A percentile compares a stretch with the other conserved stretches of the same genome.
These are phyloP conservation scores for Phytophthora podocarpi DNA, from an alignment of 352 stramenopile genomes.

Conservation along the genomic window DNA sequence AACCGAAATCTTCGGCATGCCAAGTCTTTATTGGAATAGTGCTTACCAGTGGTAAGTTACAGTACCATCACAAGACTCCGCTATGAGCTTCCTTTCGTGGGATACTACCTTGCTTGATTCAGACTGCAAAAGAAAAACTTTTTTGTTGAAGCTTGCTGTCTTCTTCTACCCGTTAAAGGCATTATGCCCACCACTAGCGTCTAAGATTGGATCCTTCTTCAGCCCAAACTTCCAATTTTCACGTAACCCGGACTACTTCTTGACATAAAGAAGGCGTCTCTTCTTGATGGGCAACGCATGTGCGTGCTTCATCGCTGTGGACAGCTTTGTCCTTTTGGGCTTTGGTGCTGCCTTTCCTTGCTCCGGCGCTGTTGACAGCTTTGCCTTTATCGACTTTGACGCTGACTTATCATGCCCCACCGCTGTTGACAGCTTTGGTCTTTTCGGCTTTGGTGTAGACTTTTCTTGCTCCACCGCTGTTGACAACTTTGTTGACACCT, in stretches of 20 bases:
- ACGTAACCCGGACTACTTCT: constrained; percentile 1
- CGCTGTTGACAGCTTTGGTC: neutral
- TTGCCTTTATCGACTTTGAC: neutral
- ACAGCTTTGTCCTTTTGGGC: constrained; percentile 2
- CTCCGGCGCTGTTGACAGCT: constrained; percentile 2
- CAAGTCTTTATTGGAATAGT: no score
- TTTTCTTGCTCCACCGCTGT: neutral
- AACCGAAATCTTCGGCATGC: no score
- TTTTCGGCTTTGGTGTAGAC: neutral
- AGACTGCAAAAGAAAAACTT: no score
- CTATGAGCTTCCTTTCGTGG: no score
- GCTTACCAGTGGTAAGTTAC: no score
- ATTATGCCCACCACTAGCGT: no score
- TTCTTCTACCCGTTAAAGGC: no score
- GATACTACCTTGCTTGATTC: no score
- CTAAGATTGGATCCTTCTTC: no score
- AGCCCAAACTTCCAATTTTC: no score
- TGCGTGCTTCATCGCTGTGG: neutral
- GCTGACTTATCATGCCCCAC: neutral
- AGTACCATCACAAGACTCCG: no score
- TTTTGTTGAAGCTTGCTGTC: no score
- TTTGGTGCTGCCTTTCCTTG: neutral
- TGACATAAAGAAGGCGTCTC: constrained; percentile 9
- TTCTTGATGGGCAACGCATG: neutral
- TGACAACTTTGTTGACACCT: neutral